Evolutionary conservation across 768 basidiomycete species (phyloP).

Genomic region (Lentinus tigrinus): DNA sequence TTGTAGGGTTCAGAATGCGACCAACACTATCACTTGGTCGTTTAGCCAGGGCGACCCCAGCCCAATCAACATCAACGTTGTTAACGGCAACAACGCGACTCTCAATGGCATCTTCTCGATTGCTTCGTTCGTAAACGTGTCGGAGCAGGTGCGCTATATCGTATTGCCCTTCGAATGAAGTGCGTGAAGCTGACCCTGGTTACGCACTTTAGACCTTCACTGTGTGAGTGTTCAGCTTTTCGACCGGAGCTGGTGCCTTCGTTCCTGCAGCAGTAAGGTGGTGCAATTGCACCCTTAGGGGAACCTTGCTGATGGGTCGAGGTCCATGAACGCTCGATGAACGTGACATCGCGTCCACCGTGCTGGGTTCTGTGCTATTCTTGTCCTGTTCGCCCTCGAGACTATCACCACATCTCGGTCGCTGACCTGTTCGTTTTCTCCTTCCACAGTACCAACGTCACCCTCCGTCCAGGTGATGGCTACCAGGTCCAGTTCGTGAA

Average conservation of each 20-base stretch:
- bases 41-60: constrained; percentile 32
- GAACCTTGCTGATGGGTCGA: too few relatives aligned
- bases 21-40: constrained; percentile 36
- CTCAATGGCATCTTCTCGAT: constrained; percentile 40
- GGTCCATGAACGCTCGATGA: too few relatives aligned
- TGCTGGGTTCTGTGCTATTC: neutral
- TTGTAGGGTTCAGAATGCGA: constrained; percentile 34
- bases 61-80: constrained; percentile 33
- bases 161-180: too few relatives aligned
- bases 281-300: too few relatives aligned
- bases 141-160: constrained; percentile 27
- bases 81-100: constrained; percentile 29
- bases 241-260: too few relatives aligned
- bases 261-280: constrained; percentile 1
- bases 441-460: constrained; percentile 34
- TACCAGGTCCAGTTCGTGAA: constrained; percentile 39
- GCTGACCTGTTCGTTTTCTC: neutral
- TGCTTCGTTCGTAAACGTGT: constrained; percentile 30
- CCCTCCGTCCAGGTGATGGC: constrained; percentile 25
- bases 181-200: neutral
- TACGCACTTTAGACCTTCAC: constrained; percentile 17
- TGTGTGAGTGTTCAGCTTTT: too few relatives aligned
- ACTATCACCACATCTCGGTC: neutral
- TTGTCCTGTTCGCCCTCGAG: neutral
- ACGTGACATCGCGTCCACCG: too few relatives aligned